A percentile compares a stretch with the other conserved stretches of the same genome.
Evolutionary conservation across 257 asterid species (phyloP).

Genomic region (Plantago ovata): DNA sequence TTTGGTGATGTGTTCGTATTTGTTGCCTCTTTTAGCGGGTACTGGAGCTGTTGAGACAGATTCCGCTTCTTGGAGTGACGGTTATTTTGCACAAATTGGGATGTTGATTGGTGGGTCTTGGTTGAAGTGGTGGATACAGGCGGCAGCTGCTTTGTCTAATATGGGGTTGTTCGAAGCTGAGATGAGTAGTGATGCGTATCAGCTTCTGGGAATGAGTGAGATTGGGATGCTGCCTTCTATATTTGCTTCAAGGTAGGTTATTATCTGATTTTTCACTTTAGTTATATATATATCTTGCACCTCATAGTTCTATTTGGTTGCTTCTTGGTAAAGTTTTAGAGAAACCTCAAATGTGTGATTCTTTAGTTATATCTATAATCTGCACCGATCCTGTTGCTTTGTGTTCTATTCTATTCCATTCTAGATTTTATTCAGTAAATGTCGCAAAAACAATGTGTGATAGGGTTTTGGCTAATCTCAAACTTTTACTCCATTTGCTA

Average conservation of each 20-base stretch:
- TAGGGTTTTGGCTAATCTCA: too few relatives aligned
- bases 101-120: conserved; percentile 82
- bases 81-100: conserved; percentile 78
- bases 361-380: too few relatives aligned
- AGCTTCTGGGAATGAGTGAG: conserved; percentile 91
- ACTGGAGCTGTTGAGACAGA: conserved; percentile 78
- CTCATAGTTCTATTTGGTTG: conserved; percentile 5
- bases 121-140: conserved; percentile 96
- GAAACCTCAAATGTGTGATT: neutral
- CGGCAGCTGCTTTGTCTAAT: conserved; percentile 85
- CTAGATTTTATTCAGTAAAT: too few relatives aligned
- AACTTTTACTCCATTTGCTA: too few relatives aligned
- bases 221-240: conserved; percentile 88
- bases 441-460: too few relatives aligned
- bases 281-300: neutral
- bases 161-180: conserved; percentile 92
- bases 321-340: neutral
- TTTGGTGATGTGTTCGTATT: conserved; percentile 61
- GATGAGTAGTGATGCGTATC: conserved; percentile 88
- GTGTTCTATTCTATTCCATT: too few relatives aligned
- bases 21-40: conserved; percentile 71
- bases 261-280: neutral
- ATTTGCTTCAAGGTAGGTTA: conserved; percentile 58
- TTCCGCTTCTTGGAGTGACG: conserved; percentile 70
- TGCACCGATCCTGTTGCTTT: too few relatives aligned